These are phyloP conservation scores for Crucibulum cyathiforme DNA, from an alignment of 1,284 basidiomycete species.

Conservation along the genomic window DNA sequence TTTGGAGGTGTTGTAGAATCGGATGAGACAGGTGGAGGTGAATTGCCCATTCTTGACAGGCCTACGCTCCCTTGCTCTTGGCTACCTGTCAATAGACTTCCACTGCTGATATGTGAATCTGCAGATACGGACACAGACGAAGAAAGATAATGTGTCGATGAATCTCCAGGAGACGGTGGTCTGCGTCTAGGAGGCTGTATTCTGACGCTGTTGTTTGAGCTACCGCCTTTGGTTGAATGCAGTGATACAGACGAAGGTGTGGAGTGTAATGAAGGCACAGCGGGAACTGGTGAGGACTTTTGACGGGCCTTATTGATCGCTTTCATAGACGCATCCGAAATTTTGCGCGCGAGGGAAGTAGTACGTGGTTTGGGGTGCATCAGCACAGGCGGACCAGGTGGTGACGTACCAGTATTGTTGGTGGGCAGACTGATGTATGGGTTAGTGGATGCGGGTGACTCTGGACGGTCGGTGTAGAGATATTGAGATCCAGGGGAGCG, in stretches of 20 bases:
- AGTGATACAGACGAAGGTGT: slow-evolving; percentile 18
- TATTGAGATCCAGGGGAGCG: slow-evolving; percentile 39
- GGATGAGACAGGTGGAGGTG: neutral
- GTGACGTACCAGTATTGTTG: slow-evolving; percentile 16
- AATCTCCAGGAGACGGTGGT: slow-evolving; percentile 1
- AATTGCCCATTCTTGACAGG: neutral
- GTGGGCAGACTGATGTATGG: slow-evolving; percentile 1
- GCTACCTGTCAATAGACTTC: neutral
- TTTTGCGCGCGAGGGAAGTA: slow-evolving; percentile 49
- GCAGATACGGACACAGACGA: slow-evolving; percentile 15
- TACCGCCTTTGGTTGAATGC: slow-evolving; percentile 13
- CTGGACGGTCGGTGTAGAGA: slow-evolving; percentile 37
- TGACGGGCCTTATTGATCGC: slow-evolving; percentile 12
- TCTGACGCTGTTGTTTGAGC: slow-evolving; percentile 7
- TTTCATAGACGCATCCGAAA: slow-evolving; percentile 34
- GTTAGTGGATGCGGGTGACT: slow-evolving; percentile 36
- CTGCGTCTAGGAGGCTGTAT: slow-evolving; percentile 5
- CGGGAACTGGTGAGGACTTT: slow-evolving; percentile 14
- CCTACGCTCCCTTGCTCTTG: neutral
- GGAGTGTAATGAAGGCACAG: slow-evolving; percentile 4
- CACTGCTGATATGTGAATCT: slow-evolving; percentile 11
- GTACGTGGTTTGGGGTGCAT: slow-evolving; percentile 46
- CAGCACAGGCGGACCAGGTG: slow-evolving; percentile 33
- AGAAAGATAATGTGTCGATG: slow-evolving; percentile 5
- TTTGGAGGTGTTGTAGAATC: slow-evolving; percentile 1